Base-by-base conservation (phyloP, 306 rosid species). In the Begonia masoniana region DNA sequence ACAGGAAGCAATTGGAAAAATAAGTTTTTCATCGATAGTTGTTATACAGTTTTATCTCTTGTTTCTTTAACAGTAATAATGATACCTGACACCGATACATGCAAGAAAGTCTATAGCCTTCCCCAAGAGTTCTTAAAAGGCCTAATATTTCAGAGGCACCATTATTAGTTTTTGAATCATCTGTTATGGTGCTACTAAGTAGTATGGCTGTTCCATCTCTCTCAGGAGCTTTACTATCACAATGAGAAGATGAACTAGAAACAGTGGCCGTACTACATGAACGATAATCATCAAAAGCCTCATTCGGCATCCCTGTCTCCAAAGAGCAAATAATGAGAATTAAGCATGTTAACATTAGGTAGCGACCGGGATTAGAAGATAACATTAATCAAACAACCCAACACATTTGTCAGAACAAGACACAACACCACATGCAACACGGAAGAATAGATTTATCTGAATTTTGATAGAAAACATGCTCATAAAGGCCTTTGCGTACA, bases 41-140 rank as follows among this genome's bases (percentile, higher is more conserved):
- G 39, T 31, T 31, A 31, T 31, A 31, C 9, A 35, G 39, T 52
- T 12, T 48, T 21, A n/a, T 12, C 15, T 24, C 31, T 56, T 7
- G 10, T 59, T 43, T 52, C 55, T 55, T 50, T 59, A 60, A 52
- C 54, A 64, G 57, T 62, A 57, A 60, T 23, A 50, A 24, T 56
- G 71, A 68, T 79, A 92, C 99, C 99, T 92, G 93, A 71, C 95
- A 92, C 63, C 72, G 76, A 70, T 81, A 83, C 66, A 82, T 41
- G 80, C 92, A 83, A 51, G 96, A 76, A 73, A 87, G 96, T 62
- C 99, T 79, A 69, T 69, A 87, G 60, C 89, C 96, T 56, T 92
- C 96, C 53, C 99, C 99, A 41, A 92, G 75, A 56, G 68, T 70
- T 83, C 87, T 82, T 68, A 92, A 59, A 70, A 92, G 93, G 65